Conservation (phyloP, 2,329 filamentous ascomycete species). For the Lizonia empirigonia region DNA sequence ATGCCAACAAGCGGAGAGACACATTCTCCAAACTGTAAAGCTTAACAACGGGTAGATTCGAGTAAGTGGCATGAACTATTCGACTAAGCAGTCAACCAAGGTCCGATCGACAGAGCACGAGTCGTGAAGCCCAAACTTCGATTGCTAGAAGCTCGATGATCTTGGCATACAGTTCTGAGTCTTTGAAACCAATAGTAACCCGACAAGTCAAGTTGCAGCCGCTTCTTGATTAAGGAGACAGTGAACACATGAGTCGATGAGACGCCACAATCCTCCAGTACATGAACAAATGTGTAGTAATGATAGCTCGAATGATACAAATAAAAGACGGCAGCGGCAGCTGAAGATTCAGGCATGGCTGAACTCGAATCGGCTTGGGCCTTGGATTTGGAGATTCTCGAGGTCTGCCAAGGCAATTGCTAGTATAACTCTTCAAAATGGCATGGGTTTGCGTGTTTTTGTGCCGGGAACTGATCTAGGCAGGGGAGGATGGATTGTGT, state of each 20-base stretch:
- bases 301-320: constrained; percentile 12
- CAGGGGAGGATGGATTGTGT: background rate
- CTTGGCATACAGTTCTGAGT: background rate
- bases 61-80: no score
- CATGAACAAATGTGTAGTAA: background rate
- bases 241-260: background rate
- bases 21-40: no score
- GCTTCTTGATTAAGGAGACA: no score
- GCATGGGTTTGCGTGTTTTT: background rate
- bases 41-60: no score
- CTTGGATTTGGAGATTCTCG: no score
- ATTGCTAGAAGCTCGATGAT: background rate
- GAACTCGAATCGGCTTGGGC: no score
- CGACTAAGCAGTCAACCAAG: no score
- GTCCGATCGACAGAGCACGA: no score
- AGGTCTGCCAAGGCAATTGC: no score
- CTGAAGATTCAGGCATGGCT: no score
- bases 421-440: background rate
- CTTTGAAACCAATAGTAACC: background rate
- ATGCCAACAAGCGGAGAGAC: no score
- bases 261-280: background rate
- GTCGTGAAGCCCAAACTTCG: no score
- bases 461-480: background rate
- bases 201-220: background rate
- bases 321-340: background rate